Percentiles rank a stretch among this genome's conserved stretches.
Conservation (phyloP, 2,329 filamentous ascomycete species). For the Paraconiothyrium brasiliense region DNA sequence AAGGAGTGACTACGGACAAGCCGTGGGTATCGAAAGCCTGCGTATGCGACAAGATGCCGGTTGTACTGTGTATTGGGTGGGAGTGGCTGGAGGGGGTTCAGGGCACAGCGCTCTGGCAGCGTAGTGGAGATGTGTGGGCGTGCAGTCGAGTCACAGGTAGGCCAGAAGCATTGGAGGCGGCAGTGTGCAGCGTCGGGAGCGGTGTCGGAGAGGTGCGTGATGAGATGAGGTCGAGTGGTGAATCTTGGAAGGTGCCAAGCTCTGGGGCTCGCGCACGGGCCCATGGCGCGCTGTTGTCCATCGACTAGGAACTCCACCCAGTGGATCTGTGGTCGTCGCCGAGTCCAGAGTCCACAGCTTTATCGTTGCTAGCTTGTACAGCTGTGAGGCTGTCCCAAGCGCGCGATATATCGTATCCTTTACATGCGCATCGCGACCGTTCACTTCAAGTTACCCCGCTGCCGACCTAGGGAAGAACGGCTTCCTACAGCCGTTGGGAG, state of each 20-base stretch:
- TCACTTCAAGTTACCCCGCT: background rate
- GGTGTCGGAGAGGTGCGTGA: conserved; percentile 15
- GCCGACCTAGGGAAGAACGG: background rate
- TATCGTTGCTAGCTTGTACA: background rate
- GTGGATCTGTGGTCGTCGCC: background rate
- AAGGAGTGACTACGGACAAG: conserved; percentile 57
- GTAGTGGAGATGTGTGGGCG: conserved; percentile 39
- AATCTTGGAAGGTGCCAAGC: conserved; percentile 23
- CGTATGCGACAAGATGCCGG: conserved; percentile 57
- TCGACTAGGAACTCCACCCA: background rate
- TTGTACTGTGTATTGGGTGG: conserved; percentile 34
- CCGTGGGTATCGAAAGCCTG: conserved; percentile 52
- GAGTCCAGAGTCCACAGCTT: background rate
- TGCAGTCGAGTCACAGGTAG: conserved; percentile 34
- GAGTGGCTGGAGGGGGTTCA: conserved; percentile 29
- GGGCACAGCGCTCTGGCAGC: conserved; percentile 30
- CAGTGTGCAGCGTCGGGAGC: conserved; percentile 23
- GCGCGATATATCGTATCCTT: background rate
- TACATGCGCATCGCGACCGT: background rate
- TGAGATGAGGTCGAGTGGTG: conserved; percentile 27
- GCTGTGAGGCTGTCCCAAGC: background rate
- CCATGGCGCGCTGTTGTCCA: conserved; percentile 14
- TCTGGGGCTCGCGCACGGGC: conserved; percentile 33
- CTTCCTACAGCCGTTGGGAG: background rate
- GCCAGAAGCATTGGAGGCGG: conserved; percentile 38